Evolutionary conservation across 2,329 filamentous ascomycete species (phyloP).

Genomic region (Diplodia sapinea): DNA sequence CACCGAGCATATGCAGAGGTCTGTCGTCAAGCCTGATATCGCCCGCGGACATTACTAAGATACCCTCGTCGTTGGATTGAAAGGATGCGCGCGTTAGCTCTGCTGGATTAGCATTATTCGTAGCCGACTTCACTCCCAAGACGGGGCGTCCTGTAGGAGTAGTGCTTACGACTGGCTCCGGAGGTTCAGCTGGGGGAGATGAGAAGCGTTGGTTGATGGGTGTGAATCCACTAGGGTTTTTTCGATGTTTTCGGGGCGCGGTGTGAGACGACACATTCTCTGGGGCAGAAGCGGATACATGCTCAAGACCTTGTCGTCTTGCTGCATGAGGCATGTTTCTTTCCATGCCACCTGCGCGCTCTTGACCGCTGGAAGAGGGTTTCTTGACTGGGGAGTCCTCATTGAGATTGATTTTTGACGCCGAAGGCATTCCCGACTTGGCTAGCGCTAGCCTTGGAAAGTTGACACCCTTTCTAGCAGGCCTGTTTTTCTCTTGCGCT

Average conservation of each 20-base stretch:
- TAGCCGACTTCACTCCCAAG: background rate
- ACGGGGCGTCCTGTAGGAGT: slow-evolving; percentile 16
- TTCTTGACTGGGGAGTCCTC: background rate
- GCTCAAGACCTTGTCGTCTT: background rate
- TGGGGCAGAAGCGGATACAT: background rate
- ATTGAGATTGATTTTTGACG: background rate
- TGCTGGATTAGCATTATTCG: slow-evolving; percentile 3
- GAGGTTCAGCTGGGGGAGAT: background rate
- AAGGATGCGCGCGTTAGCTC: background rate
- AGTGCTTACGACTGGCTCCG: slow-evolving; percentile 2
- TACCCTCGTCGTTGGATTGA: background rate
- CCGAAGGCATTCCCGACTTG: background rate
- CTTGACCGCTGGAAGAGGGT: background rate
- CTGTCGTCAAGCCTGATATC: background rate
- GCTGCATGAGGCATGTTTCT: background rate
- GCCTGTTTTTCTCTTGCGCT: background rate
- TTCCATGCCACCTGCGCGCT: background rate
- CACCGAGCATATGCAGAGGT: background rate
- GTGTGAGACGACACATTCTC: background rate
- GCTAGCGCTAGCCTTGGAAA: background rate
- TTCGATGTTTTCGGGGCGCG: background rate
- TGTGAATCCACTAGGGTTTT: slow-evolving; percentile 8
- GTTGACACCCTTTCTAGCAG: background rate
- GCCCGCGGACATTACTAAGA: slow-evolving; percentile 8
- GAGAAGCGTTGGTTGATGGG: slow-evolving; percentile 17